Evolutionary conservation across 2,329 filamentous ascomycete genomes (phyloP), one percentile per base, ranked within the genome.

Genomic region (Epichloe gansuensis): DNA sequence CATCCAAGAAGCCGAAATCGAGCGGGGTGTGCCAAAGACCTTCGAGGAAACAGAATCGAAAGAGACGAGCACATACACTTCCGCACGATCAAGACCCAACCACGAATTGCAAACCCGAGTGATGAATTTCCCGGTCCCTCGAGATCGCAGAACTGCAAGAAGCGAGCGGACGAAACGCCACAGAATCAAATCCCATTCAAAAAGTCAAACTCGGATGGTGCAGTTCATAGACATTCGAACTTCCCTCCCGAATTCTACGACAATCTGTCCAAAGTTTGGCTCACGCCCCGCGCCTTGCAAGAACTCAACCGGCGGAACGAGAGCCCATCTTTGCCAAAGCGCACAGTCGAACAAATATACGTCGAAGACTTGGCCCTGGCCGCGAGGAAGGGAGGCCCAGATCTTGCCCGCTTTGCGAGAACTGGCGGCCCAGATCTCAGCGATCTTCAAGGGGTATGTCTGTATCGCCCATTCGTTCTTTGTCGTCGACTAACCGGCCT

Each of bases 261-360:
- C 41, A 39, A 41, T 9, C 47, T 49, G 11, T 52, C 40, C 4
- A 34, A 44, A 25, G 25, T 52, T 15, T 34, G 7, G 13, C 51
- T 45, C 12, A 39, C 46, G 23, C 21, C 15, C 8, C 21, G 35
- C 31, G 51, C 46, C n/a, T 21, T 45, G n/a, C 46, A 40, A 36
- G 51, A 52, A 40, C 42, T 52, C 12, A 25, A 52, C 40, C 45
- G 51, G 21, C 46, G 51, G 25, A 49, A 52, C 27, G 5, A 27
- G 5, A 21, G 35, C n/a, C 17, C n/a, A n/a, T n/a, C n/a, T n/a
- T n/a, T n/a, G n/a, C n/a, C n/a, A 39, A 35, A 9, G 34, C 34
- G 34, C 34, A 35, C n/a, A n/a, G n/a, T n/a, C n/a, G n/a, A n/a
- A n/a, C n/a, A n/a, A n/a, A n/a, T n/a, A n/a, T n/a, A n/a, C n/a